Percentiles rank a stretch among this genome's conserved stretches.
Conservation (phyloP, 345 rosid species). For the Eucalyptus brandiana region DNA sequence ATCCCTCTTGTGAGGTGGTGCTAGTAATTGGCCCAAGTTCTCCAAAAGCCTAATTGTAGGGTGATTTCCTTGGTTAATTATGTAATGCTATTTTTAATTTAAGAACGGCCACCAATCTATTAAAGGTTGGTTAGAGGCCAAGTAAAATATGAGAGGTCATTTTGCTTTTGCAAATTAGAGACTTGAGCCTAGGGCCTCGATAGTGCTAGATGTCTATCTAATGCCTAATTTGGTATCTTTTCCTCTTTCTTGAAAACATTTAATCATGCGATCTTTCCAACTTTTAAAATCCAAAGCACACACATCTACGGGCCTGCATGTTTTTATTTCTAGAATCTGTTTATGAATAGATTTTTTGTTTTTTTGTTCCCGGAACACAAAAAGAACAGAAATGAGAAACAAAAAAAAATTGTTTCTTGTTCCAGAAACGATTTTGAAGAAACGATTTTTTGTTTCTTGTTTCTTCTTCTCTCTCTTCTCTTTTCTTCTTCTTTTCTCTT, state of each 20-base stretch:
- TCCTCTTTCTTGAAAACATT: neutral
- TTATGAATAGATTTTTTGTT: no score
- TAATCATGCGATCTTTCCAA: neutral
- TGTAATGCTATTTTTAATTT: neutral
- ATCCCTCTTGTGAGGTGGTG: neutral
- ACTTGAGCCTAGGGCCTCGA: neutral
- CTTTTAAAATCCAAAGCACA: neutral
- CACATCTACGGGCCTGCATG: no score
- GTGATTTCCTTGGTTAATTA: neutral
- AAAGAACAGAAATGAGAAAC: no score
- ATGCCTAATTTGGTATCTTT: neutral
- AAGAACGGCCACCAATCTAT: neutral
- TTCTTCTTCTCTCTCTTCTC: no score
- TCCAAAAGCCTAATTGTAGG: neutral
- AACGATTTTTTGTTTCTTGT: no score
- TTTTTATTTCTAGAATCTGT: no score
- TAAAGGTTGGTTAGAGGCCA: neutral
- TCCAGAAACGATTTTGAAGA: no score
- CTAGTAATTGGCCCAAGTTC: neutral
- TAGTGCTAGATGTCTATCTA: neutral
- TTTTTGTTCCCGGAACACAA: no score
- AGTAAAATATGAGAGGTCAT: neutral
- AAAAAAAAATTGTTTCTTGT: no score
- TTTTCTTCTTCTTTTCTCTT: no score
- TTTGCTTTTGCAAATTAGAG: neutral